Evolutionary conservation across 768 basidiomycete species (phyloP).

Genomic region (Mycena epipterygia): DNA sequence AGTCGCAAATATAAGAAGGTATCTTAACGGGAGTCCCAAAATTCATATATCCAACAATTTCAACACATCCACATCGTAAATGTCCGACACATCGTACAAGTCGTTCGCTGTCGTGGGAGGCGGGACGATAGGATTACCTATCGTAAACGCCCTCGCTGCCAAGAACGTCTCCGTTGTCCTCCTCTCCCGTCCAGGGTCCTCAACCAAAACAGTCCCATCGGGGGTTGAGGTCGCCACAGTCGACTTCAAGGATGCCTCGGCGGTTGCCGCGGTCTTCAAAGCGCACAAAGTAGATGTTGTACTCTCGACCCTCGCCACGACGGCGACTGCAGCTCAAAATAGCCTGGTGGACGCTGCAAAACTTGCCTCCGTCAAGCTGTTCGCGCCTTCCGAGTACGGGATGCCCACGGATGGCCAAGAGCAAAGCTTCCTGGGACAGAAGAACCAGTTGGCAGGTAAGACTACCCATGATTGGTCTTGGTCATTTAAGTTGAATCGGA

Average conservation of each 20-base stretch:
- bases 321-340: constrained; percentile 39
- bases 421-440: constrained; percentile 40
- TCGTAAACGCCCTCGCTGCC: constrained; percentile 62
- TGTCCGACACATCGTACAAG: constrained; percentile 14
- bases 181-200: constrained; percentile 30
- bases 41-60: no score
- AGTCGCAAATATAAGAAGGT: no score
- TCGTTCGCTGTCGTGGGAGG: constrained; percentile 23
- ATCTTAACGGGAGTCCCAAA: no score
- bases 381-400: constrained; percentile 56
- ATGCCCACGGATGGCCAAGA: constrained; percentile 48
- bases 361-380: constrained; percentile 51
- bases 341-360: constrained; percentile 52
- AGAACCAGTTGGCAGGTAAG: constrained; percentile 47
- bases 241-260: constrained; percentile 41
- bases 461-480: neutral
- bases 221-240: constrained; percentile 45
- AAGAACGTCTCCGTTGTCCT: constrained; percentile 45
- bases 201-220: constrained; percentile 23
- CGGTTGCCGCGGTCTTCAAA: constrained; percentile 43
- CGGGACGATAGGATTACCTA: constrained; percentile 39
- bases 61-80: neutral
- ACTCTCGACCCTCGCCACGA: constrained; percentile 48
- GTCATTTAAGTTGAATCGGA: neutral
- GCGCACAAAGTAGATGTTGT: constrained; percentile 52